Conservation (phyloP, 2,329 filamentous ascomycete genomes). For the Xylariaceae sp. region DNA sequence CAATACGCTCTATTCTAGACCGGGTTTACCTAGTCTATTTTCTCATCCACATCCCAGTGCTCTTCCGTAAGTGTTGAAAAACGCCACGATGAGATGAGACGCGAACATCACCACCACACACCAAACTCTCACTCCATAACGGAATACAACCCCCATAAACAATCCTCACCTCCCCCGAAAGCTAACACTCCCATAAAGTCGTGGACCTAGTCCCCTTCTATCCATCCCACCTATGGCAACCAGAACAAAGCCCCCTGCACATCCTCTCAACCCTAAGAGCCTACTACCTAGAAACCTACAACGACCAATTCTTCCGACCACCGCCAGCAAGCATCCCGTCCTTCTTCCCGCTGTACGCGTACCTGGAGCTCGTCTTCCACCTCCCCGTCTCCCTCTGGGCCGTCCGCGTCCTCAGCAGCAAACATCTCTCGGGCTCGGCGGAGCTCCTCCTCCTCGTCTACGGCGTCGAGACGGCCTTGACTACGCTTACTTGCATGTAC, state of each 20-base stretch:
- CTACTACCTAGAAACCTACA: slow-evolving; percentile 46
- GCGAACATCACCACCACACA: not conserved
- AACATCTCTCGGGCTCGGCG: slow-evolving; percentile 28
- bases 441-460: slow-evolving; percentile 53
- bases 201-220: slow-evolving; percentile 54
- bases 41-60: slow-evolving; percentile 32
- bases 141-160: not conserved
- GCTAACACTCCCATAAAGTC: slow-evolving; percentile 34
- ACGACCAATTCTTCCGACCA: slow-evolving; percentile 50
- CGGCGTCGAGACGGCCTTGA: slow-evolving; percentile 48
- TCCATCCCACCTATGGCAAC: slow-evolving; percentile 43
- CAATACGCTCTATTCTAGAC: slow-evolving; percentile 27
- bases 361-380: slow-evolving; percentile 48
- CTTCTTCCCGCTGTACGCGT: slow-evolving; percentile 51
- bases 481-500: slow-evolving; percentile 48
- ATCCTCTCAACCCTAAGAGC: slow-evolving; percentile 43
- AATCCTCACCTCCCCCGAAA: not conserved
- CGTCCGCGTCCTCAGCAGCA: slow-evolving; percentile 36
- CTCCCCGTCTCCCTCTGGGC: slow-evolving; percentile 50
- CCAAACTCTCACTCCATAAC: not conserved
- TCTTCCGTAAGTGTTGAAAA: slow-evolving; percentile 30
- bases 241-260: slow-evolving; percentile 44
- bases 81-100: slow-evolving; percentile 2
- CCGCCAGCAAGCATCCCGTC: slow-evolving; percentile 35
- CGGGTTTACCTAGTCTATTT: slow-evolving; percentile 35